Evolutionary conservation across 768 basidiomycete species (phyloP).

Genomic region (Gautieria morchelliformis): DNA sequence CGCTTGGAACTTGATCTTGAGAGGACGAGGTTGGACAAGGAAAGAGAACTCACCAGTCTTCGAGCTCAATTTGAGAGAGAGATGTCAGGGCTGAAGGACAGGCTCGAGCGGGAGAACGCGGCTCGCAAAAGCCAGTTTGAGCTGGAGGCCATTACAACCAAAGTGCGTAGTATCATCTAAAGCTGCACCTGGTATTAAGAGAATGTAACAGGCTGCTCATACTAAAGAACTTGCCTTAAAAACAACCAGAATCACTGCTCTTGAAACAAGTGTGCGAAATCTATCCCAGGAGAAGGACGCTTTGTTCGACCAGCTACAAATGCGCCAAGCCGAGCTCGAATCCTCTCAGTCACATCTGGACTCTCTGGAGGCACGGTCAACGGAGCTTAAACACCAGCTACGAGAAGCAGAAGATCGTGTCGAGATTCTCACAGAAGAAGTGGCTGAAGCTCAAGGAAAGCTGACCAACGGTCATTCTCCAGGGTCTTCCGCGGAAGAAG

Average conservation of each 20-base stretch:
- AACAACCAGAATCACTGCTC: conserved; percentile 49
- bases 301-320: conserved; percentile 80
- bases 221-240: conserved; percentile 56
- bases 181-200: not conserved
- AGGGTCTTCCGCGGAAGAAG: conserved; percentile 44
- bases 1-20: conserved; percentile 59
- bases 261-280: conserved; percentile 63
- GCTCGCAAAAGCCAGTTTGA: conserved; percentile 64
- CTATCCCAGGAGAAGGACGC: conserved; percentile 66
- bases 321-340: conserved; percentile 86
- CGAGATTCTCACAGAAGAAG: conserved; percentile 61
- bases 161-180: conserved; percentile 40
- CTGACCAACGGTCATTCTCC: conserved; percentile 37
- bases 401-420: conserved; percentile 71
- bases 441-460: conserved; percentile 52
- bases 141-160: conserved; percentile 60
- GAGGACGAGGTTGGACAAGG: conserved; percentile 47
- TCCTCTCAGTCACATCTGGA: conserved; percentile 70
- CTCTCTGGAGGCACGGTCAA: conserved; percentile 63
- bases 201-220: conserved; percentile 46
- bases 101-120: conserved; percentile 64
- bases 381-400: conserved; percentile 80
- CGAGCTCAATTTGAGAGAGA: conserved; percentile 69
- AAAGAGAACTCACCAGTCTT: conserved; percentile 50
- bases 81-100: conserved; percentile 45